Evolutionary conservation across 164 flowering plant species (phyloP).

Genomic region (Piper betle): DNA sequence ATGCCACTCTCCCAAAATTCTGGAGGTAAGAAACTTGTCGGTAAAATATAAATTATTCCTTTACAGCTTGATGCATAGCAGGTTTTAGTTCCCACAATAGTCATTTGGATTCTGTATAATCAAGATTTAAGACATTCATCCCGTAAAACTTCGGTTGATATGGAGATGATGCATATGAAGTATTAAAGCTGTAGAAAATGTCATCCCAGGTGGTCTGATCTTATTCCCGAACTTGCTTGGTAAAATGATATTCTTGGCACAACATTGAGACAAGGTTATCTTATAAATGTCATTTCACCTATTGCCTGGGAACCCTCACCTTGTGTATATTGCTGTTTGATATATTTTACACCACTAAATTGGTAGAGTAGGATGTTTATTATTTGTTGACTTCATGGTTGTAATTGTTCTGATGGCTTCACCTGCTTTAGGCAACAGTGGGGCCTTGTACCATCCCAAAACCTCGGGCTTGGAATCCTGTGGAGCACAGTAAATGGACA

Average conservation of each 20-base stretch:
- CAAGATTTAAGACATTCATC: background rate
- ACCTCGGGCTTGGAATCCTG: slow-evolving; percentile 90
- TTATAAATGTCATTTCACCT: background rate
- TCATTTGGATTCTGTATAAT: too few species aligned
- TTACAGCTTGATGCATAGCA: background rate
- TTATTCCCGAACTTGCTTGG: background rate
- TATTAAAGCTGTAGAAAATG: too few species aligned
- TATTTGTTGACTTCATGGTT: background rate
- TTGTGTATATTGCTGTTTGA: background rate
- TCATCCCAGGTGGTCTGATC: background rate
- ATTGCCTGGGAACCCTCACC: background rate
- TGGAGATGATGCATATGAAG: background rate
- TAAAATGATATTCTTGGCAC: too few species aligned
- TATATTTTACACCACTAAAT: too few species aligned
- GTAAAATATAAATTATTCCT: background rate
- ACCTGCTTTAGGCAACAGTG: slow-evolving; percentile 61
- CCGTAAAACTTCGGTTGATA: background rate
- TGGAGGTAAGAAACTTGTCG: too few species aligned
- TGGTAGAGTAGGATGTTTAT: background rate
- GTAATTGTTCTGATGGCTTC: background rate
- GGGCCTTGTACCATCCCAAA: slow-evolving; percentile 84
- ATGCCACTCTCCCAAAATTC: too few species aligned
- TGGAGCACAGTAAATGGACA: slow-evolving; percentile 90
- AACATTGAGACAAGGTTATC: background rate
- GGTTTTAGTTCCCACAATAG: background rate